Conservation (phyloP, 352 stramenopile genomes). For the Globisporangium emineosum region DNA sequence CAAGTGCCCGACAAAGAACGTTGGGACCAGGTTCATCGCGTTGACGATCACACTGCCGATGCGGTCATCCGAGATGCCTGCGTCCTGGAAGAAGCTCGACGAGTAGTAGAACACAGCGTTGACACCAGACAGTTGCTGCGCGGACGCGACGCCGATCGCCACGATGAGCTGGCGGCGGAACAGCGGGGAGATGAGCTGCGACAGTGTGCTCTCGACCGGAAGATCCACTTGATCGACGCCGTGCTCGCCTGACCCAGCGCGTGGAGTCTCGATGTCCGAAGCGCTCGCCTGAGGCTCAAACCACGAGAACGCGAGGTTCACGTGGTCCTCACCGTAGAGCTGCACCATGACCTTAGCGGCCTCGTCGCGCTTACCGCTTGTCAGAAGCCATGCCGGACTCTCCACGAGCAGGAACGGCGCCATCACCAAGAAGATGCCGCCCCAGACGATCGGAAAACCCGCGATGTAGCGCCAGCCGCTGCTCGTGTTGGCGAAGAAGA, state of each 20-base stretch:
- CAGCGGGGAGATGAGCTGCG: constrained; percentile 21
- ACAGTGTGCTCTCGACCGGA: constrained; percentile 8
- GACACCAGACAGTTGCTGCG: constrained; percentile 58
- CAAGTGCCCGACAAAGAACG: constrained; percentile 30
- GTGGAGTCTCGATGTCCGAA: constrained; percentile 1
- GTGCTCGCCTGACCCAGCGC: background rate
- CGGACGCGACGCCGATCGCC: constrained; percentile 35
- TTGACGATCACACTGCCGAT: constrained; percentile 37
- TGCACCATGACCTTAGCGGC: constrained; percentile 24
- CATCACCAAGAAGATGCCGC: constrained; percentile 28
- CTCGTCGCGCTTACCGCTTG: constrained; percentile 26
- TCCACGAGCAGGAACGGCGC: constrained; percentile 32
- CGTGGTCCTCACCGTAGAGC: constrained; percentile 32
- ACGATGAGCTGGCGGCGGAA: constrained; percentile 41
- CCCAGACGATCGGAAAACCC: constrained; percentile 34
- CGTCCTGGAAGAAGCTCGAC: constrained; percentile 33
- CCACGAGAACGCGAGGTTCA: constrained; percentile 27
- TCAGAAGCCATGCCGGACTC: constrained; percentile 36
- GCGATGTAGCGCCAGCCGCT: constrained; percentile 44
- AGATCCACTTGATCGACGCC: background rate
- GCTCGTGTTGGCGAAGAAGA: constrained; percentile 55
- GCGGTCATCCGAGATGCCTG: constrained; percentile 35
- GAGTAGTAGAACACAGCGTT: constrained; percentile 58
- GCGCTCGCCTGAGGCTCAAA: constrained; percentile 22
- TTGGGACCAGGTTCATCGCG: constrained; percentile 40